Evolutionary conservation across 176 grass and related monocot species (phyloP).

Genomic region (Microstegium vimineum): DNA sequence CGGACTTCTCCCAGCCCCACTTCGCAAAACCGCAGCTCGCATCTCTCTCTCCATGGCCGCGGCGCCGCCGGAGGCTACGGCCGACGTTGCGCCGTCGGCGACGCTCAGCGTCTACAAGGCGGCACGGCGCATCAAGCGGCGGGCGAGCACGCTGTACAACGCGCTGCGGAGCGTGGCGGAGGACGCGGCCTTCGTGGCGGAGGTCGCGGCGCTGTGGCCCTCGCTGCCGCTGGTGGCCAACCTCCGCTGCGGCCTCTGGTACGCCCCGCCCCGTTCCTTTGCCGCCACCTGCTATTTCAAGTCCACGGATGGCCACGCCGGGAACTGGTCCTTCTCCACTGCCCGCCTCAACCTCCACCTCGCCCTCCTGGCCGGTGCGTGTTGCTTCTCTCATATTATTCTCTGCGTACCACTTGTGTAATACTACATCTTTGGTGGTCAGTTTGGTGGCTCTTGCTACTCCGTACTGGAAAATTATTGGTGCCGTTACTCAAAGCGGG

Average conservation of each 20-base stretch:
- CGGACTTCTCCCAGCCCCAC: neutral
- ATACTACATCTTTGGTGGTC: neutral
- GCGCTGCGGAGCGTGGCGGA: conserved; percentile 66
- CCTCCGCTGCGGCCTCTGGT: conserved; percentile 96
- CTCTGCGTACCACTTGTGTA: neutral
- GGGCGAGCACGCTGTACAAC: conserved; percentile 75
- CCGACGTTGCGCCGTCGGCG: neutral
- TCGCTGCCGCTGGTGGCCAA: conserved; percentile 79
- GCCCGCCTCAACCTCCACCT: conserved; percentile 89
- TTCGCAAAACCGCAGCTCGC: neutral
- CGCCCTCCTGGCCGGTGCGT: conserved; percentile 62
- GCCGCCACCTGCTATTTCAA: conserved; percentile 84
- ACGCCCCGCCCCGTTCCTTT: conserved; percentile 44
- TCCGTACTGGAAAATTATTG: neutral
- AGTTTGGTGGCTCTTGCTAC: neutral
- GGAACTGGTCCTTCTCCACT: conserved; percentile 83
- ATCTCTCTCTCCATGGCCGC: neutral
- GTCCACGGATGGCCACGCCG: conserved; percentile 86
- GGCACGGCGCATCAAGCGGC: conserved; percentile 66
- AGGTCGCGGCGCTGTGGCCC: conserved; percentile 72
- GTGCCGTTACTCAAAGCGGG: neutral
- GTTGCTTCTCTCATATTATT: conserved; percentile 1
- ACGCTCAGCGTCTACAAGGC: conserved; percentile 70
- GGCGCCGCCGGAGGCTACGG: conserved; percentile 7
- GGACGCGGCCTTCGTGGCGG: conserved; percentile 78